phyloP scores from a whole-genome alignment of 441 rosid species.

The Bocquillonia castaneifolia region DNA sequence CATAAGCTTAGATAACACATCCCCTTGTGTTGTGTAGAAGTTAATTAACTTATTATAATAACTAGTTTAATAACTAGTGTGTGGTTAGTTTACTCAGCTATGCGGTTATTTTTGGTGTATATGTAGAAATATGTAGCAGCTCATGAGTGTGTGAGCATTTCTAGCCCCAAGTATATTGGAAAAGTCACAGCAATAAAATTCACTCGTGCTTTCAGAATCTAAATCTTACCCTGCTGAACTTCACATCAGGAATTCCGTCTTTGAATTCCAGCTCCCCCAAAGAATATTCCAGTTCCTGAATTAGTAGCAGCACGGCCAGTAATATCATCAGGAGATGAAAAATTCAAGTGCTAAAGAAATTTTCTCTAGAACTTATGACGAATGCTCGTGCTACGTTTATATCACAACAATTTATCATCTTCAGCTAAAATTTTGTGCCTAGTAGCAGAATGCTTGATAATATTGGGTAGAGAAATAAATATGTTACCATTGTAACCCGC shows the following conservation, averaged over 20 bases:
- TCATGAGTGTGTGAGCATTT: conserved; percentile 1
- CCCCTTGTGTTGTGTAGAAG: not conserved
- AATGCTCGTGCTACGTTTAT: not conserved
- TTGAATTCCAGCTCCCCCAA: conserved; percentile 76
- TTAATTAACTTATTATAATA: too few species aligned
- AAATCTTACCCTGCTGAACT: conserved; percentile 82
- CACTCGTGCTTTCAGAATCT: conserved; percentile 7
- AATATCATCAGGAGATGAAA: conserved; percentile 22
- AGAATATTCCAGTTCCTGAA: conserved; percentile 83
- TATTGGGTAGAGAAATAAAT: conserved; percentile 11
- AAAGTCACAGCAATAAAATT: not conserved
- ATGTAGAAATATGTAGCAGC: too few species aligned
- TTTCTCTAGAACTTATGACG: conserved; percentile 3
- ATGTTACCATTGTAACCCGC: conserved; percentile 68
- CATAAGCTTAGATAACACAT: not conserved
- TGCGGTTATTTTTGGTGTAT: too few species aligned
- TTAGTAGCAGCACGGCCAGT: conserved; percentile 25
- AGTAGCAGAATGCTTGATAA: conserved; percentile 13
- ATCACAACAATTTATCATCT: not conserved
- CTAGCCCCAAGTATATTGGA: not conserved
- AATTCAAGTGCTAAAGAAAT: conserved; percentile 1
- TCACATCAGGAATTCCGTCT: conserved; percentile 88
- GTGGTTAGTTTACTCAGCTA: too few species aligned
- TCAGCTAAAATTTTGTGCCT: conserved; percentile 14
- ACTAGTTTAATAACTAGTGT: too few species aligned